Conservation (phyloP, 2,329 filamentous ascomycete genomes). For the Fusarium fujikuroi region DNA sequence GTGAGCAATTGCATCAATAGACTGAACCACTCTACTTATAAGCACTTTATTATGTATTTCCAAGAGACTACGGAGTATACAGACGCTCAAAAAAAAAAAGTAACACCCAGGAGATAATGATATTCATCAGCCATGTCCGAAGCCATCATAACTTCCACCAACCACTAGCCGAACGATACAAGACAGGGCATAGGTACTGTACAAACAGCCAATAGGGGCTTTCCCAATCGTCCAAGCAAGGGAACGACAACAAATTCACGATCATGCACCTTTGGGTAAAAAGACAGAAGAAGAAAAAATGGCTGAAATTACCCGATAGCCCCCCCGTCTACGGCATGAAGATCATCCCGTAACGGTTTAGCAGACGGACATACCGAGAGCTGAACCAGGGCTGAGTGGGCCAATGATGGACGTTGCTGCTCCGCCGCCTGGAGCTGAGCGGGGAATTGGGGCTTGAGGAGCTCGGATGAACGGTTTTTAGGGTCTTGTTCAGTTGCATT, state of each 20-base stretch:
- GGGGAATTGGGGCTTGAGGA: conserved; percentile 22
- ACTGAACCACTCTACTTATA: not conserved
- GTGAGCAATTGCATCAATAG: conserved; percentile 5
- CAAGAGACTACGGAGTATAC: not conserved
- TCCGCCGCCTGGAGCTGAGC: conserved; percentile 29
- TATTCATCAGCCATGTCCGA: conserved; percentile 21
- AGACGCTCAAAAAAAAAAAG: not conserved
- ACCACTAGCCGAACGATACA: not conserved
- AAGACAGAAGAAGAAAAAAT: conserved; percentile 4
- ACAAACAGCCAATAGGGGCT: not conserved
- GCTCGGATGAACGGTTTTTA: conserved; percentile 21
- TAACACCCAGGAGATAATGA: not conserved
- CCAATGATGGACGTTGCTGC: conserved; percentile 27
- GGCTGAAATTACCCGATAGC: conserved; percentile 40
- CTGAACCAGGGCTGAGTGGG: conserved; percentile 29
- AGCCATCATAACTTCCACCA: conserved; percentile 31
- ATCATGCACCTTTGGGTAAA: not conserved
- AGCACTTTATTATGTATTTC: not conserved
- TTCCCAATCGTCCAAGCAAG: not conserved
- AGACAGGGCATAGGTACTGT: not conserved
- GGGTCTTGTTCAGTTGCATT: conserved; percentile 6
- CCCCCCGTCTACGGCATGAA: conserved; percentile 27
- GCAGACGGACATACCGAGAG: conserved; percentile 44
- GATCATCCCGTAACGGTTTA: conserved; percentile 40
- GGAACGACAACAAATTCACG: not conserved